Base-by-base conservation (phyloP, 805 yeast species). In the Cyberlindnera amylophila region DNA sequence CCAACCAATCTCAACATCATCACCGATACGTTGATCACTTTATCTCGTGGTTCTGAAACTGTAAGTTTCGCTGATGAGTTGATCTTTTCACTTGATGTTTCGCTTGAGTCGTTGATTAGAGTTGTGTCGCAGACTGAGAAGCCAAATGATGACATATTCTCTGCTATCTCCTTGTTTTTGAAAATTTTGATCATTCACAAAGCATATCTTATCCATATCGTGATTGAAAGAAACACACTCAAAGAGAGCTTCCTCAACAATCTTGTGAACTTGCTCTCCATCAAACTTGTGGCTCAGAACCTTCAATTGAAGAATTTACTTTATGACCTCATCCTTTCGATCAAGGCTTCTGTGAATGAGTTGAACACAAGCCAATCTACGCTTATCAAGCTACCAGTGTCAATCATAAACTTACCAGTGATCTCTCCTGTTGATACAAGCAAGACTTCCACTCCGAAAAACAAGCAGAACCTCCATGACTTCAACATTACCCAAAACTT, bases 131-230 rank as follows among this genome's bases (percentile, higher is more conserved):
- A 55, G 28, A 31, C 51, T 3, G 54, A 50, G 4, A 41, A 39
- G 19, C 34, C 47, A 7, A 18, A 16, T 10, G 51, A 46, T 3
- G 41, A 44, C 10, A 33, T 58, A 10, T 41, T 44, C 29, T 36
- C 48, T 49, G 50, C 77, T 0, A 66, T 79, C 6, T 69, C 75
- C 7, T 64, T 78, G 21, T 68, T 76, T 45, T 63, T 80, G 44
- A 66, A 79, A 43, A 74, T 81, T 13, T 61, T 81, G n/a, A 69
- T 79, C 36, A 74, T 81, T 36, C 86, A 81, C 56, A 77, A 76
- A 52, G 57, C 63, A 3, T 68, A 74, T 15, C 59, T 81, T 30
- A 74, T 74, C 14, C 64, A 69, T 6, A 56, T 73, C n/a, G 65
- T 78, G 1, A 45, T 66, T 38, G 70, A 68, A 37, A 59, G 73